Evolutionary conservation across 345 rosid genomes (phyloP).

Genomic region (Citrus cavaleriei): DNA sequence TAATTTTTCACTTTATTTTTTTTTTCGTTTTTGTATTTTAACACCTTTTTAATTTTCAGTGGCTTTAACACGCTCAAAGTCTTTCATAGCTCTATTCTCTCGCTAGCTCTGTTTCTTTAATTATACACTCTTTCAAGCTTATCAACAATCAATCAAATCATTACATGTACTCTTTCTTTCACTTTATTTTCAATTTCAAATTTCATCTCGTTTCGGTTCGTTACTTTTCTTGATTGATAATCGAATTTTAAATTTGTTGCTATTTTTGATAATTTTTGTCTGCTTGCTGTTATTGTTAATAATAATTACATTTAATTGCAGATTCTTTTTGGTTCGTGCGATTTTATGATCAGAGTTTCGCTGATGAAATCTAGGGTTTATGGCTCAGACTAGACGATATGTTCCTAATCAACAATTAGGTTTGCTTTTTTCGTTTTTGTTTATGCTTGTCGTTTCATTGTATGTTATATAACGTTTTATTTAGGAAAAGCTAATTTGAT

Average conservation of each 20-base stretch:
- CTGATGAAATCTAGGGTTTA: slow-evolving; percentile 23
- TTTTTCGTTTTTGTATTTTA: background rate
- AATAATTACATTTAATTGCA: background rate
- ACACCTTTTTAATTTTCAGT: background rate
- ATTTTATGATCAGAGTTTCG: slow-evolving; percentile 1
- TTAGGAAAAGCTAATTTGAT: background rate
- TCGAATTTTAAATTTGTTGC: background rate
- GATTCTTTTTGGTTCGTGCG: slow-evolving; percentile 7
- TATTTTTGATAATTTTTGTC: background rate
- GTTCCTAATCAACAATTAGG: slow-evolving; percentile 33
- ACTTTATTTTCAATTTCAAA: background rate
- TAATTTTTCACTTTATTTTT: background rate
- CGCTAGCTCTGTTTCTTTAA: background rate
- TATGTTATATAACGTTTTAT: background rate
- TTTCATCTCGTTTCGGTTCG: background rate
- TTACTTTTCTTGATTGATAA: background rate
- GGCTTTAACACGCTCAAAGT: slow-evolving; percentile 9
- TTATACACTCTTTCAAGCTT: background rate
- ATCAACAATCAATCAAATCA: background rate
- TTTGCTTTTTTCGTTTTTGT: slow-evolving; percentile 3
- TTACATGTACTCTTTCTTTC: slow-evolving; percentile 11
- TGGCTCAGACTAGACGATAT: slow-evolving; percentile 40
- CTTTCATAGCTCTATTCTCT: background rate
- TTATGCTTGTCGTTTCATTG: background rate
- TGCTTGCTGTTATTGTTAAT: background rate